A percentile compares a stretch with the other conserved stretches of the same genome.
Evolutionary conservation across 2,329 filamentous ascomycete genomes (phyloP).

Genomic region (Clonostachys sp.): DNA sequence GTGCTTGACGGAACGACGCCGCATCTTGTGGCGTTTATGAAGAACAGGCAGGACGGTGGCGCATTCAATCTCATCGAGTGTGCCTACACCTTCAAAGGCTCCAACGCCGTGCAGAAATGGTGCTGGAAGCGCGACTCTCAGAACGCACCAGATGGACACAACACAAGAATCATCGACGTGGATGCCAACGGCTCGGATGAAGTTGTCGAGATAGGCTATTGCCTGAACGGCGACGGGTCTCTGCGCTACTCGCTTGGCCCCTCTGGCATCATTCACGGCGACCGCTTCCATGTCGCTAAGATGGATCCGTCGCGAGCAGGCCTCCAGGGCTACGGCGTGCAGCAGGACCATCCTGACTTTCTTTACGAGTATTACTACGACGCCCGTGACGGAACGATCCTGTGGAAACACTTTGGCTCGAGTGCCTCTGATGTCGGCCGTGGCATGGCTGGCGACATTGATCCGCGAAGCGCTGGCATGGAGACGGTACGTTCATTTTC

Average conservation of each 20-base stretch:
- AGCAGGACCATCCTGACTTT: slow-evolving; percentile 8
- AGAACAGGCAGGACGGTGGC: background rate
- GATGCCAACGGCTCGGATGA: slow-evolving; percentile 11
- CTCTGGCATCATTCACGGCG: slow-evolving; percentile 10
- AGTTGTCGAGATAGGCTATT: slow-evolving; percentile 12
- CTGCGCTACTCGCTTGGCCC: slow-evolving; percentile 9
- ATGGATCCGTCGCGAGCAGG: slow-evolving; percentile 10
- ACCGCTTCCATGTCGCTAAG: slow-evolving; percentile 13
- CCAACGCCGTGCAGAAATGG: slow-evolving; percentile 8
- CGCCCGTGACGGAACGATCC: slow-evolving; percentile 5
- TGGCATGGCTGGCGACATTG: slow-evolving; percentile 12
- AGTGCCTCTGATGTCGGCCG: slow-evolving; percentile 6
- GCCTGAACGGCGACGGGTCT: slow-evolving; percentile 11
- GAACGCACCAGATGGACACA: slow-evolving; percentile 9
- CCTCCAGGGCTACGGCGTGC: slow-evolving; percentile 11
- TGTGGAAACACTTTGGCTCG: slow-evolving; percentile 9
- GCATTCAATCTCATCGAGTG: background rate
- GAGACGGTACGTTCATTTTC: slow-evolving; percentile 2
- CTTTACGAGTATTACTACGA: slow-evolving; percentile 15
- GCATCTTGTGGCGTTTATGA: background rate
- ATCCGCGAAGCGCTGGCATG: slow-evolving; percentile 9
- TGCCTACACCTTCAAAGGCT: slow-evolving; percentile 11
- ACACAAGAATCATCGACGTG: slow-evolving; percentile 12
- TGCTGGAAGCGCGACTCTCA: slow-evolving; percentile 7
- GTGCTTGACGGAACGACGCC: background rate